Base-by-base conservation (phyloP, 208 protist species). In the Herpetomonas tarakana region DNA sequence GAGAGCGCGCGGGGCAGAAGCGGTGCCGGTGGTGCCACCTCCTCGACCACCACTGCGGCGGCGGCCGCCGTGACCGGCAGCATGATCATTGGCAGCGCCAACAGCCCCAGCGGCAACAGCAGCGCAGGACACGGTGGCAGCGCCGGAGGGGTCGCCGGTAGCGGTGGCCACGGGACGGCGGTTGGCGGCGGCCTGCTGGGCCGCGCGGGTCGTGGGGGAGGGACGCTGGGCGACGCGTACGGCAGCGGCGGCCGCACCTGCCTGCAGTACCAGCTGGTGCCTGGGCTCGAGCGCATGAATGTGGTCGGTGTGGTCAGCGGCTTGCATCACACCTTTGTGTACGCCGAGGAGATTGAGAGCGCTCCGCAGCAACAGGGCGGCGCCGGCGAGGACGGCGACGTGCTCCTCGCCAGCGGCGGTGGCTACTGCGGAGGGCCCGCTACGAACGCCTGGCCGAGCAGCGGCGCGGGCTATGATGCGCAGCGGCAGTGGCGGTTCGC, bases 311-410 rank as follows among this genome's bases (percentile, higher is more conserved):
- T 90, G 0, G 83, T 88, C 57, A 89, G 83, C 62, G 88, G 88
- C n/a, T 63, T 91, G 31, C 81, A 88, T 49, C 88, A 94, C 69
- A 87, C 82, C 45, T 92, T 92, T 68, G 77, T 76, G 21, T 87
- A 74, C 62, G 77, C 82, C 0, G 87, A 93, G 71, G 87, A 88
- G 47, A 44, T 88, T 21, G 39, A 41, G 35, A 18, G 14, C 14
- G 35, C 6, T 14, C 35, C 35, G 14, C 35, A 41, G 35, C 35
- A 41, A 41, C 9, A 6, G 9, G 14, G 9, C 9, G 35, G 35
- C 35, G 35, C 9, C 14, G 35, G 35, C 14, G 35, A 14, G 6
- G 35, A 14, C 35, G 14, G 35, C 14, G 35, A 14, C 35, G 35
- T 41, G 35, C 9, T 6, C 35, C 35, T 41, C 35, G 35, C 9